phyloP scores from a whole-genome alignment of 331 rosid species.

The Quercus lobata region DNA sequence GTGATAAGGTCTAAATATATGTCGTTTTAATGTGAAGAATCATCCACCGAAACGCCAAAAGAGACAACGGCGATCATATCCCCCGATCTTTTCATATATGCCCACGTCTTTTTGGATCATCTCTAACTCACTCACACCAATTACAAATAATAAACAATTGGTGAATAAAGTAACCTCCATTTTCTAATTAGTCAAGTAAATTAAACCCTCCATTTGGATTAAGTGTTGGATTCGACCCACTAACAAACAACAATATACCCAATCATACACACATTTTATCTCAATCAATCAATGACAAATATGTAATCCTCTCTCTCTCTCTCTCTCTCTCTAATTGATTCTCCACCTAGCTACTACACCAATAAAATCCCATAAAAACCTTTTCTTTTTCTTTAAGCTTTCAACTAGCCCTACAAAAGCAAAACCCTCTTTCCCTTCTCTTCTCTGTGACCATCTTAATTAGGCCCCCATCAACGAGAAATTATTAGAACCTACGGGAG shows the following conservation, averaged over 20 bases:
- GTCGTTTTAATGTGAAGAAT: not conserved
- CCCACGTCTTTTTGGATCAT: not conserved
- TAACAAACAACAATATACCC: not conserved
- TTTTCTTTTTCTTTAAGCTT: not conserved
- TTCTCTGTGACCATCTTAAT: not conserved
- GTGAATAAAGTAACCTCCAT: not conserved
- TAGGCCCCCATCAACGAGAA: not conserved
- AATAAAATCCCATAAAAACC: not conserved
- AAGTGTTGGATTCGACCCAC: no score
- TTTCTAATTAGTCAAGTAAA: no score
- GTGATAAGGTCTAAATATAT: no score
- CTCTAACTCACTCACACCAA: no score
- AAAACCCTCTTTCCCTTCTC: no score
- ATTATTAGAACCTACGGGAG: no score
- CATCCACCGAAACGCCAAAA: not conserved
- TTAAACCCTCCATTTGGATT: no score
- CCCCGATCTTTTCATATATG: not conserved
- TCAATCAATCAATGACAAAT: conserved; percentile 40
- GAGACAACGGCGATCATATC: not conserved
- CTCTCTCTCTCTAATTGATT: conserved; percentile 7
- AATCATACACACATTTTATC: conserved; percentile 1
- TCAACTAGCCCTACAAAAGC: no score
- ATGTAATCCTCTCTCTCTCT: not conserved
- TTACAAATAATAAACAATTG: not conserved
- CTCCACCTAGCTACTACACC: no score